A percentile compares a stretch with the other conserved stretches of the same genome.
Evolutionary conservation across 73 alveolate species (phyloP).

Genomic region (Blepharisma japonicum): DNA sequence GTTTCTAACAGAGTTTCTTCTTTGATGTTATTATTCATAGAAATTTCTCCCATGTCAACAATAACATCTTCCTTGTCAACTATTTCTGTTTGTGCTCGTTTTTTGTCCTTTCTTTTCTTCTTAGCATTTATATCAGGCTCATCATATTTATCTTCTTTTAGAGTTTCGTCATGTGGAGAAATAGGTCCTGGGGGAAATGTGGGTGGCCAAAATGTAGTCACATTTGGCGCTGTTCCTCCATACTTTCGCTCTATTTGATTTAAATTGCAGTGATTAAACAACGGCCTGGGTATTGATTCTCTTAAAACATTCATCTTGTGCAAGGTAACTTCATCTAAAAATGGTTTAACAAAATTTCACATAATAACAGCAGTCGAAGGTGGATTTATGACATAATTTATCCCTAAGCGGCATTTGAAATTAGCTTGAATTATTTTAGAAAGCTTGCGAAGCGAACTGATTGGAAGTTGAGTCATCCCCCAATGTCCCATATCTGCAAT

Average conservation of each 20-base stretch:
- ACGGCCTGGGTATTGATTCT: slow-evolving; percentile 18
- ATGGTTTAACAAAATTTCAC: slow-evolving; percentile 34
- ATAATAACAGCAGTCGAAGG: slow-evolving; percentile 33
- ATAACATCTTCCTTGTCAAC: too few relatives aligned
- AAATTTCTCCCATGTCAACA: too few relatives aligned
- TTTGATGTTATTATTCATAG: not conserved
- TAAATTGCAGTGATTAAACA: slow-evolving; percentile 40
- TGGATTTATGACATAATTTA: slow-evolving; percentile 28
- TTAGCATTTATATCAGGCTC: not conserved
- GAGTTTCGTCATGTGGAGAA: not conserved
- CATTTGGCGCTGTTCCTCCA: slow-evolving; percentile 76
- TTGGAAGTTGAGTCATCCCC: slow-evolving; percentile 64
- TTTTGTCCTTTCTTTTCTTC: too few relatives aligned
- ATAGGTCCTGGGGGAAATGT: not conserved
- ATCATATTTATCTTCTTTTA: not conserved
- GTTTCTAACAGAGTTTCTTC: not conserved
- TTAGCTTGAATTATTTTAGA: slow-evolving; percentile 31
- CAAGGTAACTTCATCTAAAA: slow-evolving; percentile 39
- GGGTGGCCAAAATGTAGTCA: slow-evolving; percentile 52
- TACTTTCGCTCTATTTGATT: slow-evolving; percentile 59
- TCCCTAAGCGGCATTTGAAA: slow-evolving; percentile 41
- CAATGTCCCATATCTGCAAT: slow-evolving; percentile 64
- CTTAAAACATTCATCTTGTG: slow-evolving; percentile 42
- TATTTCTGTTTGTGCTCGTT: too few relatives aligned
- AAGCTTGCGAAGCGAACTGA: slow-evolving; percentile 36